These are phyloP conservation scores for Cenchrus purpureus DNA, from an alignment of 176 grass and related monocot genomes.

Conservation along the genomic window DNA sequence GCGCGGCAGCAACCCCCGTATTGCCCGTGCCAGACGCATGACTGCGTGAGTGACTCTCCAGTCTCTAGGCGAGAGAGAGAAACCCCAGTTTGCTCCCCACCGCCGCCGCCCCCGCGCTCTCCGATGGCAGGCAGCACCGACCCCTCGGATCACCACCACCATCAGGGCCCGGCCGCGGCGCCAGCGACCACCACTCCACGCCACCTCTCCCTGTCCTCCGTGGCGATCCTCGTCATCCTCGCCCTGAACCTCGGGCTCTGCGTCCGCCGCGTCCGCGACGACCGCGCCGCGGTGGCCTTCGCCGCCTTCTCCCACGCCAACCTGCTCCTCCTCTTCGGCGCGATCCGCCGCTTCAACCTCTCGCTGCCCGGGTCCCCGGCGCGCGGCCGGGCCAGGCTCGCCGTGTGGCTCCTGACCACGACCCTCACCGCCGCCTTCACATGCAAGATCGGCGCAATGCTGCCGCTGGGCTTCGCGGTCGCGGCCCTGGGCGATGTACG, in stretches of 20 bases:
- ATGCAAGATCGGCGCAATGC: conserved; percentile 1
- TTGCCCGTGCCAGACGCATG: no score
- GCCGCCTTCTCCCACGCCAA: neutral
- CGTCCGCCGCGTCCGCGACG: conserved; percentile 1
- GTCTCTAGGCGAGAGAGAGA: no score
- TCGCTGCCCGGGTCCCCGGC: neutral
- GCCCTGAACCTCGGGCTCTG: neutral
- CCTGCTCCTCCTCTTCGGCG: conserved; percentile 36
- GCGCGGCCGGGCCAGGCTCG: neutral
- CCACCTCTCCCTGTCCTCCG: neutral
- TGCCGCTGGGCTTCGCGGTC: conserved; percentile 5
- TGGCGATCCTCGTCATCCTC: neutral
- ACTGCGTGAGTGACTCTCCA: no score
- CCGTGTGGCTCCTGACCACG: conserved; percentile 30
- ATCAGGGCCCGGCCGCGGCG: no score
- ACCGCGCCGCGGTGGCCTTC: neutral
- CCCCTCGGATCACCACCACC: no score
- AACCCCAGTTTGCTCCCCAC: no score
- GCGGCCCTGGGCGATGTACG: neutral
- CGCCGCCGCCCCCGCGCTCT: no score
- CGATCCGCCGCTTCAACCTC: conserved; percentile 23
- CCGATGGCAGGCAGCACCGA: no score
- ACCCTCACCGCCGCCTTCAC: conserved; percentile 42
- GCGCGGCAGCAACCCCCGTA: no score
- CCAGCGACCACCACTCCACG: neutral